These are phyloP conservation scores for Ceratocystis albifundus DNA, from an alignment of 2,329 filamentous ascomycete species.

Conservation along the genomic window DNA sequence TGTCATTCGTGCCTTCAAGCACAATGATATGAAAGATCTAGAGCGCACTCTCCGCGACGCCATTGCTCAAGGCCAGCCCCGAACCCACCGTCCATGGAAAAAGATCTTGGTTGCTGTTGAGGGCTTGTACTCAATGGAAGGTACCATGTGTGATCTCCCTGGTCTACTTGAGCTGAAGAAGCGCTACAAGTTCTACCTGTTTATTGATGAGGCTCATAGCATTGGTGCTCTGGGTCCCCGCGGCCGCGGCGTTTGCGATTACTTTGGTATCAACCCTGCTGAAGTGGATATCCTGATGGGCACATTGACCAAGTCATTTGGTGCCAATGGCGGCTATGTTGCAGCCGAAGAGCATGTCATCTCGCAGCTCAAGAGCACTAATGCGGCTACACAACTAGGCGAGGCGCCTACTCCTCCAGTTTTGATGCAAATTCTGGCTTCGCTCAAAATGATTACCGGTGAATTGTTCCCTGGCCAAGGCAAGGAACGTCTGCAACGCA, in stretches of 20 bases:
- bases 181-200: constrained; percentile 94
- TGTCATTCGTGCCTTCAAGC: constrained; percentile 92
- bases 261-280: constrained; percentile 78
- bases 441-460: constrained; percentile 78
- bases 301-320: constrained; percentile 95
- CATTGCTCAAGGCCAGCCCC: constrained; percentile 91
- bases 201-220: constrained; percentile 93
- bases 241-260: constrained; percentile 91
- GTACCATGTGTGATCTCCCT: constrained; percentile 96
- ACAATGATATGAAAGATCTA: constrained; percentile 86
- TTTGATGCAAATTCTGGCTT: constrained; percentile 77
- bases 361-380: constrained; percentile 76
- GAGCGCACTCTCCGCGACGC: constrained; percentile 78
- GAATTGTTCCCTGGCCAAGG: constrained; percentile 83
- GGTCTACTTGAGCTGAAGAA: constrained; percentile 76
- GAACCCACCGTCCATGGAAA: constrained; percentile 98
- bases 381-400: constrained; percentile 75
- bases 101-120: constrained; percentile 96
- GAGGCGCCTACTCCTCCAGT: constrained; percentile 82
- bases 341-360: constrained; percentile 82
- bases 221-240: constrained; percentile 81
- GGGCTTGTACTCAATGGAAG: constrained; percentile 98
- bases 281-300: constrained; percentile 97
- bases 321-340: constrained; percentile 93
- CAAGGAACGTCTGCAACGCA: constrained; percentile 85